These are phyloP conservation scores for Mucor ambiguus DNA, from an alignment of 371 early-diverging fungal genomes.

Conservation along the genomic window DNA sequence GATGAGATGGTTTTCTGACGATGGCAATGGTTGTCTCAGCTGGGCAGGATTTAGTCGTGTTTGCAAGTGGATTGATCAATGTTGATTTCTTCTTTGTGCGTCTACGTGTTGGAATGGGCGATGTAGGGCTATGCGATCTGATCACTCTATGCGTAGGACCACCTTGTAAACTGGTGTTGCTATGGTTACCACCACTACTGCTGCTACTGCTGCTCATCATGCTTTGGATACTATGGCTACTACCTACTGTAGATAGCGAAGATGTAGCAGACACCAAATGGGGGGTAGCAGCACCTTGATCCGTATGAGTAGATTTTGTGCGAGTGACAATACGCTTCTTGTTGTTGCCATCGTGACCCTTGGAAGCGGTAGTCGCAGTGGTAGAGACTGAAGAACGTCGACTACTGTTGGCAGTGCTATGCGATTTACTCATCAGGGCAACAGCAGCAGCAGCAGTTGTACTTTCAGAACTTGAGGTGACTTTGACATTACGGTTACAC, in stretches of 20 bases:
- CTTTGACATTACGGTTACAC: constrained; percentile 31
- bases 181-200: background rate
- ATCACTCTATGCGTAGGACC: background rate
- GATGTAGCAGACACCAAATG: background rate
- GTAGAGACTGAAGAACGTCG: constrained; percentile 1
- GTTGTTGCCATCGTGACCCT: background rate
- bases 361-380: background rate
- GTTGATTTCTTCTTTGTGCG: background rate
- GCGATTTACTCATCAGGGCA: background rate
- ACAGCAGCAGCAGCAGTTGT: background rate
- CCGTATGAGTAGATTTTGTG: background rate
- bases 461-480: constrained; percentile 14
- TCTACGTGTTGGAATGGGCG: constrained; percentile 15
- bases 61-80: background rate
- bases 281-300: background rate
- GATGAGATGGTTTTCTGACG: background rate
- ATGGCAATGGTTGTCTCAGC: background rate
- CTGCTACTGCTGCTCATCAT: background rate
- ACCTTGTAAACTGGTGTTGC: background rate
- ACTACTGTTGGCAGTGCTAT: background rate
- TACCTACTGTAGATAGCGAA: background rate
- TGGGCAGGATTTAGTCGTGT: background rate
- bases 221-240: background rate
- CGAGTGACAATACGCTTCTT: background rate
- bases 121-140: constrained; percentile 14